These are phyloP conservation scores for Marvania coccoides DNA, from an alignment of 139 green algal genomes.

Conservation along the genomic window DNA sequence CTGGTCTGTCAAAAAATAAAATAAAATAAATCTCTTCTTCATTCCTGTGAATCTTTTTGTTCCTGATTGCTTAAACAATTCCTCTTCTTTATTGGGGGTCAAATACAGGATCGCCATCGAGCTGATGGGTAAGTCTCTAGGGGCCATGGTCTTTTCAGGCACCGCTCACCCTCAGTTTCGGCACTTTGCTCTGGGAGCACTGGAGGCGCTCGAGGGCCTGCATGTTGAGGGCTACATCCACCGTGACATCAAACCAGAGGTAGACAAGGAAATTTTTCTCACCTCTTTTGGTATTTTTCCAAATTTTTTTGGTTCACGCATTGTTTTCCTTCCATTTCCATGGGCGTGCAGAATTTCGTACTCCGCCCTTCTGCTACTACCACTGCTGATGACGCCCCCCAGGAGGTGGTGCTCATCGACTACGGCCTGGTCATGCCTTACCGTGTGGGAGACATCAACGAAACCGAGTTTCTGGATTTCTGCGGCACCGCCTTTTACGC, in stretches of 20 bases:
- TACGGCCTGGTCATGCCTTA: slow-evolving; percentile 19
- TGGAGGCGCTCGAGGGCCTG: slow-evolving; percentile 28
- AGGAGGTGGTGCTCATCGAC: slow-evolving; percentile 11
- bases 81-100: no score
- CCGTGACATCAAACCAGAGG: slow-evolving; percentile 37
- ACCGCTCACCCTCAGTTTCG: not conserved
- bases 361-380: no score
- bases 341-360: not conserved
- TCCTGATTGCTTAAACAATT: no score
- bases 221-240: slow-evolving; percentile 25
- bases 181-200: slow-evolving; percentile 15
- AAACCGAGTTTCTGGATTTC: not conserved
- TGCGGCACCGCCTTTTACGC: slow-evolving; percentile 31
- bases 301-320: slow-evolving; percentile 17
- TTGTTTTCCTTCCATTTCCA: not conserved
- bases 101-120: slow-evolving; percentile 33
- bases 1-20: no score
- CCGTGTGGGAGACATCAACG: not conserved
- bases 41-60: no score
- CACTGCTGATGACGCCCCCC: no score
- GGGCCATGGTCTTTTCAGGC: not conserved
- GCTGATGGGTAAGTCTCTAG: slow-evolving; percentile 15
- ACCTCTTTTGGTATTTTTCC: no score
- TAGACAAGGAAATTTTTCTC: no score
- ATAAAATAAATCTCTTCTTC: no score